A percentile compares a stretch with the other conserved stretches of the same genome.
Conservation (phyloP, 495 filamentous ascomycete genomes). For the Bathelium albidoporum region DNA sequence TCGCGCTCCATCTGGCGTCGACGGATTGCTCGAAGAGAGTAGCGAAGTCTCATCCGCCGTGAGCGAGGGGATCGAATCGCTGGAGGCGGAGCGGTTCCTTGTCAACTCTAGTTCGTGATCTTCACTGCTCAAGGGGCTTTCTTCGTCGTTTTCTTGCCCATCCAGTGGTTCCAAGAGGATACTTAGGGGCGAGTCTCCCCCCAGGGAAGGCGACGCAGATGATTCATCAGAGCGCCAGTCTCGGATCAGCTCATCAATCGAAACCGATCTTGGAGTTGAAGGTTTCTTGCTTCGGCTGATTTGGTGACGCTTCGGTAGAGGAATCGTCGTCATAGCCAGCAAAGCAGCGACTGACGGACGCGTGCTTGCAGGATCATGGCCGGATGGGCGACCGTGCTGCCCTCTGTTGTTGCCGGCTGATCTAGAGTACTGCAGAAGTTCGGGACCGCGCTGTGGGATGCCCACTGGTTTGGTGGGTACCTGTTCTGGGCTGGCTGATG, state of each 20-base stretch:
- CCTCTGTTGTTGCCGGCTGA: not conserved
- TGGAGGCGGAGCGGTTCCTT: slow-evolving; percentile 25
- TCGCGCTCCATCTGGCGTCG: slow-evolving; percentile 19
- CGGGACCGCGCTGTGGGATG: slow-evolving; percentile 6
- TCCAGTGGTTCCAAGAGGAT: slow-evolving; percentile 28
- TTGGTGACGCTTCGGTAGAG: slow-evolving; percentile 21
- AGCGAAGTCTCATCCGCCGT: slow-evolving; percentile 22
- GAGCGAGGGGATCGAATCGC: slow-evolving; percentile 30
- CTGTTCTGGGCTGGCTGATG: slow-evolving; percentile 4
- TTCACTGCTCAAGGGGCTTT: slow-evolving; percentile 11
- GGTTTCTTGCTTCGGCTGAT: slow-evolving; percentile 15
- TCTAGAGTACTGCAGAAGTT: not conserved
- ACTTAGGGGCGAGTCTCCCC: slow-evolving; percentile 28
- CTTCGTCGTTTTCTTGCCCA: slow-evolving; percentile 23
- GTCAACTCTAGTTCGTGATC: slow-evolving; percentile 19
- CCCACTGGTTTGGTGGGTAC: slow-evolving; percentile 12
- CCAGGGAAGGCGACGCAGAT: slow-evolving; percentile 10
- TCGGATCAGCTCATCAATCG: slow-evolving; percentile 34
- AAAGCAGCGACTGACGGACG: slow-evolving; percentile 36
- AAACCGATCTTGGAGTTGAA: slow-evolving; percentile 18
- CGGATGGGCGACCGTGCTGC: slow-evolving; percentile 6
- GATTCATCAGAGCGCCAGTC: slow-evolving; percentile 30
- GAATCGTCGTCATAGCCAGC: slow-evolving; percentile 35
- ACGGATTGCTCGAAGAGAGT: slow-evolving; percentile 18
- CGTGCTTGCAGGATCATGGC: slow-evolving; percentile 27